A percentile compares a stretch with the other conserved stretches of the same genome.
These are phyloP conservation scores for Suillus subaureus DNA, from an alignment of 768 basidiomycete species.

Conservation along the genomic window DNA sequence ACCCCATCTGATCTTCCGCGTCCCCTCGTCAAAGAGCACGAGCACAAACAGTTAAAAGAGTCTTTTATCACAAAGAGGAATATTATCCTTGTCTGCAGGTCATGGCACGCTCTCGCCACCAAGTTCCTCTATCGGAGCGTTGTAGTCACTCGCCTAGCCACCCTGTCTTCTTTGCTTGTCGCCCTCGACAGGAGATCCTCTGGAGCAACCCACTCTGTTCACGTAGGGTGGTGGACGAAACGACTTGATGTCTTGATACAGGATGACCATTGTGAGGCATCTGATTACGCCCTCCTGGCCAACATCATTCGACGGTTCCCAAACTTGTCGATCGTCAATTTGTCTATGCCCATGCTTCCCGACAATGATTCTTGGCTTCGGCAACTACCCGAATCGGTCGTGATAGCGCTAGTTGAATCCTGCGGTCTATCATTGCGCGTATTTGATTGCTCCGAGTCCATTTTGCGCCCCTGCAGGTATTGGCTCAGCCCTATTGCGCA, in stretches of 20 bases:
- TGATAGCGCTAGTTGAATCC: slow-evolving; percentile 26
- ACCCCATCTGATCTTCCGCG: slow-evolving; percentile 23
- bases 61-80: slow-evolving; percentile 27
- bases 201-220: slow-evolving; percentile 9
- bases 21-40: slow-evolving; percentile 19
- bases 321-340: slow-evolving; percentile 25
- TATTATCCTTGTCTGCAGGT: slow-evolving; percentile 26
- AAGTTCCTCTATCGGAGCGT: slow-evolving; percentile 27
- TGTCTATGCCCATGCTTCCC: slow-evolving; percentile 31
- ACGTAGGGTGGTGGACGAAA: slow-evolving; percentile 30
- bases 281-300: slow-evolving; percentile 26
- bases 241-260: slow-evolving; percentile 28
- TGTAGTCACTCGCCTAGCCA: slow-evolving; percentile 22
- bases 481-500: not conserved
- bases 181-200: slow-evolving; percentile 16
- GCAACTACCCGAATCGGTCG: slow-evolving; percentile 23
- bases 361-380: slow-evolving; percentile 29
- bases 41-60: slow-evolving; percentile 17
- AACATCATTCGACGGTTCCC: slow-evolving; percentile 27
- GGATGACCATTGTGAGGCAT: slow-evolving; percentile 27
- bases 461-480: slow-evolving; percentile 33
- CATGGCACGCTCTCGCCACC: slow-evolving; percentile 24
- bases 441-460: slow-evolving; percentile 33
- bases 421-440: slow-evolving; percentile 28
- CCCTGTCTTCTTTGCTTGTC: slow-evolving; percentile 18